A percentile compares a stretch with the other conserved stretches of the same genome.
phyloP scores from a whole-genome alignment of 2,329 filamentous ascomycete genomes.

The Pseudocercospora cruenta region DNA sequence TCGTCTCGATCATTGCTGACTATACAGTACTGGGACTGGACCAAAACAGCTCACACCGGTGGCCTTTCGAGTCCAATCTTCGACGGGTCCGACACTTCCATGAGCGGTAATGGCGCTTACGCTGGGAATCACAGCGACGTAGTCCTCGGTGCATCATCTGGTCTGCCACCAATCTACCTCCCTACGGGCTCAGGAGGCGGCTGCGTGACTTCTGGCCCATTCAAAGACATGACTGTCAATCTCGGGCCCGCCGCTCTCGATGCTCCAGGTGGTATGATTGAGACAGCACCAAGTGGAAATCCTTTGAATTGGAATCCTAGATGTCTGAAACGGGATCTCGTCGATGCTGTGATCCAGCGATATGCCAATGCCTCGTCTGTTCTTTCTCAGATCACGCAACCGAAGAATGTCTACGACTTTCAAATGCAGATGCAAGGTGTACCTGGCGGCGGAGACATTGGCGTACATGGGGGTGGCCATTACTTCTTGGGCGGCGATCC shows the following conservation, averaged over 20 bases:
- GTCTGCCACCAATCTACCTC: constrained; percentile 29
- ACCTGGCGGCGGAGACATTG: constrained; percentile 24
- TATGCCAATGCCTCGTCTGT: background rate
- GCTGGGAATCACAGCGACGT: constrained; percentile 12
- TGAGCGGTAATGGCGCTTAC: constrained; percentile 32
- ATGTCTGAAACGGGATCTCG: constrained; percentile 36
- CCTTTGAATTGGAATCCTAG: constrained; percentile 39
- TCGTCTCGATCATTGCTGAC: constrained; percentile 40
- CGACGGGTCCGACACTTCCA: constrained; percentile 55
- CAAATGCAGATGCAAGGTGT: constrained; percentile 35
- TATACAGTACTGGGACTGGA: constrained; percentile 39
- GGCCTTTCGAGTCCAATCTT: constrained; percentile 56
- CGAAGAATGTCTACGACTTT: constrained; percentile 27
- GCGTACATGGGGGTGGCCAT: constrained; percentile 53
- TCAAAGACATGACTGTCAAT: constrained; percentile 45
- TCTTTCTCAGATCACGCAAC: constrained; percentile 27
- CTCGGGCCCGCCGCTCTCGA: constrained; percentile 30
- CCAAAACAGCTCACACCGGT: constrained; percentile 47
- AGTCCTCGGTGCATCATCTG: background rate
- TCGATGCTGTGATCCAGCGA: constrained; percentile 21
- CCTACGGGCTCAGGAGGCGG: constrained; percentile 59
- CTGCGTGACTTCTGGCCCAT: constrained; percentile 56
- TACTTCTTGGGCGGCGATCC: constrained; percentile 53
- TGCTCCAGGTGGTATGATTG: constrained; percentile 33
- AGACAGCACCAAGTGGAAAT: constrained; percentile 35